phyloP scores from a whole-genome alignment of 2,329 filamentous ascomycete species.

The Epichloe uncinata region DNA sequence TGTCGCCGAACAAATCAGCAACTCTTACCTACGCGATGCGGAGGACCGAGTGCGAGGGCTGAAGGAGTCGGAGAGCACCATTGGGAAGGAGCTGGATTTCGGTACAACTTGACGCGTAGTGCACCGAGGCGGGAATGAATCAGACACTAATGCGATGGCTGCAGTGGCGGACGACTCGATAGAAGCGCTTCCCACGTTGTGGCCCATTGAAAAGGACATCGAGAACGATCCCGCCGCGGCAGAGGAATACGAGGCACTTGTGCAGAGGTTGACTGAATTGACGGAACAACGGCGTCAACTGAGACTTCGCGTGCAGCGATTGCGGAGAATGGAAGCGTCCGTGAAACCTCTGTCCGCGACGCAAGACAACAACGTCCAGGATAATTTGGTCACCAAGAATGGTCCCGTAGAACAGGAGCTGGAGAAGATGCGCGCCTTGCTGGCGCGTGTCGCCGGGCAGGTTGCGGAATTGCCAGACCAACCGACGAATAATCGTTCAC shows the following conservation, averaged over 20 bases:
- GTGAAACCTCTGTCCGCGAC: slow-evolving; percentile 29
- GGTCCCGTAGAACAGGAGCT: slow-evolving; percentile 53
- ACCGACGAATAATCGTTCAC: slow-evolving; percentile 1
- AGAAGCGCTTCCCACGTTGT: slow-evolving; percentile 31
- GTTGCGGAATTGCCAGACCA: slow-evolving; percentile 26
- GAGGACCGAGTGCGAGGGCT: slow-evolving; percentile 24
- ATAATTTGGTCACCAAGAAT: slow-evolving; percentile 52
- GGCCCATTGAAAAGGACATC: slow-evolving; percentile 28
- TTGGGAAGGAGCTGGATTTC: slow-evolving; percentile 30
- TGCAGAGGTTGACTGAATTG: slow-evolving; percentile 35
- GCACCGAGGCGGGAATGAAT: background rate
- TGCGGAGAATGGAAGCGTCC: slow-evolving; percentile 34
- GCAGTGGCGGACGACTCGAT: slow-evolving; percentile 33
- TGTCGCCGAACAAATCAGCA: slow-evolving; percentile 60
- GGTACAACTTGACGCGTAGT: slow-evolving; percentile 16
- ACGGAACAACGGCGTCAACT: slow-evolving; percentile 23
- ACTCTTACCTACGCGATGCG: slow-evolving; percentile 40
- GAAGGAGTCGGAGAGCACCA: slow-evolving; percentile 23
- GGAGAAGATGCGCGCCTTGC: slow-evolving; percentile 50
- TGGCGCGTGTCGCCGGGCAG: slow-evolving; percentile 44
- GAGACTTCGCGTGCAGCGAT: slow-evolving; percentile 29
- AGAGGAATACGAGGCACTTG: slow-evolving; percentile 36
- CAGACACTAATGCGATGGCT: background rate
- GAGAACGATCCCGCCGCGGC: slow-evolving; percentile 31
- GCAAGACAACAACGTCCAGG: slow-evolving; percentile 34